These are phyloP conservation scores for Cymbopogon citratus DNA, from an alignment of 176 grass and related monocot species.

Conservation along the genomic window DNA sequence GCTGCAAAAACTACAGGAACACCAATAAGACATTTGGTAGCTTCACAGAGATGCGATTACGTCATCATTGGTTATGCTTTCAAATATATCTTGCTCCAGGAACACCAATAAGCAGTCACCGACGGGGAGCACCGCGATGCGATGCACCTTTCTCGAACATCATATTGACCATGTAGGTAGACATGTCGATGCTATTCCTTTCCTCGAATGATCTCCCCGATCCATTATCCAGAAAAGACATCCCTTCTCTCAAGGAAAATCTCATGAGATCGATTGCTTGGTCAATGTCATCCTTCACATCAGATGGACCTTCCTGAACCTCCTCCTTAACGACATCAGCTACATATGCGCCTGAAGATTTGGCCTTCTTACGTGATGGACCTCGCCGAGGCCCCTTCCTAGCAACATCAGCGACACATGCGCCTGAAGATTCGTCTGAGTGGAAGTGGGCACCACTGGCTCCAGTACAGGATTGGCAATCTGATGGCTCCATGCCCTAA, in stretches of 20 bases:
- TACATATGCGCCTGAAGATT: not conserved
- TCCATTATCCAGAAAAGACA: slow-evolving; percentile 34
- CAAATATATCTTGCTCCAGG: slow-evolving; percentile 19
- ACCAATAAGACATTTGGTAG: not conserved
- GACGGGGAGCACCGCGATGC: not conserved
- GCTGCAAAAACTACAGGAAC: not conserved
- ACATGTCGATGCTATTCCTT: slow-evolving; percentile 20
- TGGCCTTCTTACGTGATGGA: not conserved
- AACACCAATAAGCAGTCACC: slow-evolving; percentile 27
- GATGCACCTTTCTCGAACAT: not conserved
- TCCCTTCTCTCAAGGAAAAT: slow-evolving; percentile 20
- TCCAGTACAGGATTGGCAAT: not conserved
- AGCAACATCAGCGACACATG: not conserved
- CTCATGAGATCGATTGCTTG: slow-evolving; percentile 20
- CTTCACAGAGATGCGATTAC: not conserved
- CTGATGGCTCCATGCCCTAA: slow-evolving; percentile 10
- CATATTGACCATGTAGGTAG: not conserved
- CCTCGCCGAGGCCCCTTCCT: not conserved
- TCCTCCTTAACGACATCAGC: not conserved
- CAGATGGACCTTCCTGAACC: not conserved
- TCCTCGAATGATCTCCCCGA: slow-evolving; percentile 22
- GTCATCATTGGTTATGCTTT: slow-evolving; percentile 14
- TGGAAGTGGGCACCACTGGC: not conserved
- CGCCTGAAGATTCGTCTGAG: not conserved
- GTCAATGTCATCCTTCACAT: not conserved